Conservation (phyloP, 805 yeast species). For the Sugiyamaella boreocaroliniensis region DNA sequence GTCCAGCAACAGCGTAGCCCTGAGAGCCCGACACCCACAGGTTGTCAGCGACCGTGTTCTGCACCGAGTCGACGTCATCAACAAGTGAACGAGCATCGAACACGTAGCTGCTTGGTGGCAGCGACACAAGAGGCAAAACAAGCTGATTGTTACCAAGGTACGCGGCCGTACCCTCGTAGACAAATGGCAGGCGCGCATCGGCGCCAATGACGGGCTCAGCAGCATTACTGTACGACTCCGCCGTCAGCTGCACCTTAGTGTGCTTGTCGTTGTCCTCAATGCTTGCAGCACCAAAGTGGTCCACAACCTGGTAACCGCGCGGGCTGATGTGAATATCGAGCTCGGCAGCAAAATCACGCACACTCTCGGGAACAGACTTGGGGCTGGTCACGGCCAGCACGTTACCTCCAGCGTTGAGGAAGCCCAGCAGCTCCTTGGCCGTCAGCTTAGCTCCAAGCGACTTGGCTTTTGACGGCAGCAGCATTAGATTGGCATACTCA, state of each 20-base stretch:
- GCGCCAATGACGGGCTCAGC: conserved; percentile 4
- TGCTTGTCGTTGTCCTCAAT: conserved; percentile 16
- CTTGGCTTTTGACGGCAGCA: conserved; percentile 50
- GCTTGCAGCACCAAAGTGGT: conserved; percentile 48
- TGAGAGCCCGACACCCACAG: conserved; percentile 77
- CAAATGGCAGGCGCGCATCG: conserved; percentile 18
- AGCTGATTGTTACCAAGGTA: conserved; percentile 60
- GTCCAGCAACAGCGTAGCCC: conserved; percentile 64
- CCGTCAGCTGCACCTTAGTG: conserved; percentile 22
- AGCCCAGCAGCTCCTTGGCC: conserved; percentile 48
- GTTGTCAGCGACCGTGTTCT: conserved; percentile 35
- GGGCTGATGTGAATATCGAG: conserved; percentile 83
- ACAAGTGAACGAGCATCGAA: conserved; percentile 32
- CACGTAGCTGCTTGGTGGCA: conserved; percentile 60
- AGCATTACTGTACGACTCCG: conserved; percentile 11
- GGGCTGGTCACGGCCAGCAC: conserved; percentile 56
- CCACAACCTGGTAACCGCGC: conserved; percentile 54
- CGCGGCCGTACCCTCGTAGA: conserved; percentile 57
- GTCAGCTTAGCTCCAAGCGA: conserved; percentile 36
- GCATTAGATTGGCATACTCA: conserved; percentile 47
- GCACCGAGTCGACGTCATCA: conserved; percentile 30
- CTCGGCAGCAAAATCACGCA: conserved; percentile 64
- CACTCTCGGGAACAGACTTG: conserved; percentile 48
- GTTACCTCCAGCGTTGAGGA: conserved; percentile 66
- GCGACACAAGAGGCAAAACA: conserved; percentile 62